phyloP scores from a whole-genome alignment of 2,329 filamentous ascomycete genomes.

The Beauveria varroae region DNA sequence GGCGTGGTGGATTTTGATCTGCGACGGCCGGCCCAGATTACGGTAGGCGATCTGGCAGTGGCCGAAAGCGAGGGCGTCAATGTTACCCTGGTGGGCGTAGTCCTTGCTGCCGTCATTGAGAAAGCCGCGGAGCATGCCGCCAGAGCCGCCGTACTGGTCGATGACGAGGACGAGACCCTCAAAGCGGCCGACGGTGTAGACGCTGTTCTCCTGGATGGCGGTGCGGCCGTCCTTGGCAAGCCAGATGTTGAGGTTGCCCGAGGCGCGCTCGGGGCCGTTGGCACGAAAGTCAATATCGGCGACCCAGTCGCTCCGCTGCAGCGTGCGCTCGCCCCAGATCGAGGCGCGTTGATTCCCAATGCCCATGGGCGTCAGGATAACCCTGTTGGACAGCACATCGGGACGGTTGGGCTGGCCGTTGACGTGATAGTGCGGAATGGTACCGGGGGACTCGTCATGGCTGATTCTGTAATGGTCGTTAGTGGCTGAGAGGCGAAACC shows the following conservation, averaged over 20 bases:
- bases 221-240: slow-evolving; percentile 63
- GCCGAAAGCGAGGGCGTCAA: slow-evolving; percentile 84
- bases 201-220: slow-evolving; percentile 61
- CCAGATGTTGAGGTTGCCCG: slow-evolving; percentile 92
- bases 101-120: slow-evolving; percentile 84
- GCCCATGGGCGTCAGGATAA: slow-evolving; percentile 83
- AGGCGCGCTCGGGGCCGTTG: slow-evolving; percentile 74
- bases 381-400: slow-evolving; percentile 74
- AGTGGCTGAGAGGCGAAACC: background rate
- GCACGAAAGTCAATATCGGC: slow-evolving; percentile 82
- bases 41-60: slow-evolving; percentile 88
- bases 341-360: slow-evolving; percentile 81
- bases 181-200: slow-evolving; percentile 79
- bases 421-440: slow-evolving; percentile 48
- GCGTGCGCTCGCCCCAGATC: slow-evolving; percentile 64
- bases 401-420: slow-evolving; percentile 47
- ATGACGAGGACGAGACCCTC: slow-evolving; percentile 86
- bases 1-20: slow-evolving; percentile 65
- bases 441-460: slow-evolving; percentile 40
- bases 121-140: slow-evolving; percentile 83
- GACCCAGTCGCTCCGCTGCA: slow-evolving; percentile 65
- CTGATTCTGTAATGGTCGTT: slow-evolving; percentile 48
- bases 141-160: slow-evolving; percentile 70
- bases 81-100: slow-evolving; percentile 65
- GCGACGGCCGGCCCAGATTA: slow-evolving; percentile 78